Evolutionary conservation across 2,329 filamentous ascomycete species (phyloP).

Genomic region (Grosmannia serpens): DNA sequence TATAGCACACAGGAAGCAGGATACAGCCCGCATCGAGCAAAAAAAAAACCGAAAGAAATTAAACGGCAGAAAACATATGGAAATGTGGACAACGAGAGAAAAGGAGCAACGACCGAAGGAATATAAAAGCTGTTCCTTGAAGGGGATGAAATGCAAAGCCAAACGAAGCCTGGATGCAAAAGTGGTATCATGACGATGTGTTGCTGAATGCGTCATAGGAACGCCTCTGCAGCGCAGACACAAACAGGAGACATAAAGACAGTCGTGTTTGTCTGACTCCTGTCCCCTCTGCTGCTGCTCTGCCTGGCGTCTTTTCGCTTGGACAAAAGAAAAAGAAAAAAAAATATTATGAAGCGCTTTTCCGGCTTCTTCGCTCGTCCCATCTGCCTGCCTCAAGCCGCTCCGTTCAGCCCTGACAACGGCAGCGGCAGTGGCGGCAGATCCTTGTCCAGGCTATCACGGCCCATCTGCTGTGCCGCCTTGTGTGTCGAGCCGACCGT

Average conservation of each 20-base stretch:
- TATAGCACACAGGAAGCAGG: not conserved
- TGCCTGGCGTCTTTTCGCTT: not conserved
- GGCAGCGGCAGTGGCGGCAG: conserved; percentile 41
- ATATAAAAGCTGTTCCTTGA: too few species aligned
- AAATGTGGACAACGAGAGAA: not conserved
- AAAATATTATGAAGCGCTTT: not conserved
- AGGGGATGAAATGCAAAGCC: not conserved
- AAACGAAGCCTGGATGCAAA: not conserved
- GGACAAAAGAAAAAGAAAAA: conserved; percentile 7
- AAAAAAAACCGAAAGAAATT: conserved; percentile 22
- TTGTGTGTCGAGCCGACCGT: conserved; percentile 17
- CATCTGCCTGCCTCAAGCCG: not conserved
- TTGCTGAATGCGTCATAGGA: not conserved
- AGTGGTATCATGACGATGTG: not conserved
- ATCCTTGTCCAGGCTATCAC: conserved; percentile 48
- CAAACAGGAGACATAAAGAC: not conserved
- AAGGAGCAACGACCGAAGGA: not conserved
- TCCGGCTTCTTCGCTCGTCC: not conserved
- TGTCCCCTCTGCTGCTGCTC: too few species aligned
- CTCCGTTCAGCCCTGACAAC: conserved; percentile 5
- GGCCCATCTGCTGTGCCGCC: conserved; percentile 31
- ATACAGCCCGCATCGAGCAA: not conserved
- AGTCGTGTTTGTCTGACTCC: too few species aligned
- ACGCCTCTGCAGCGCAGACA: not conserved
- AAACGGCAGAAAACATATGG: too few species aligned